Evolutionary conservation across 2,329 filamentous ascomycete genomes (phyloP), one percentile per base, ranked within the genome.

Genomic region (Fusarium camptoceras): DNA sequence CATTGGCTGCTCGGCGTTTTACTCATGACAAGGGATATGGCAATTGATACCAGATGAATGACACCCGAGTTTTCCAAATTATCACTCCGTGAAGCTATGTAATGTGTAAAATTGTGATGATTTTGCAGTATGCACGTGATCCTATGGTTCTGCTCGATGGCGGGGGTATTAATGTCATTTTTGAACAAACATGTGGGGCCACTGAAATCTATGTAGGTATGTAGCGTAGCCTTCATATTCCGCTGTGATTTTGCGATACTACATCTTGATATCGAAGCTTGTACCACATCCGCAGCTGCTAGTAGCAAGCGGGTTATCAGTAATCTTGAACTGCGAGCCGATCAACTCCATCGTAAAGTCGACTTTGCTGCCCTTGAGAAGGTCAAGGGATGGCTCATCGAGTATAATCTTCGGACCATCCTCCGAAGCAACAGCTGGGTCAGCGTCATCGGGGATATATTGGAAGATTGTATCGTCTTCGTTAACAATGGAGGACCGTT

Each of bases 281-380:
- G 95, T 98, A 10, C 96, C 96, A 81, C 96, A 99, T 2, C 96
- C 96, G 83, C 96, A 99, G 79, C 93, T 97, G 81, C 94, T 98
- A 61, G 92, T 94, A 7, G 96, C 96, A 42, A 89, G 85, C 0
- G 96, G 96, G 77, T 98, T 99, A 75, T 97, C 94, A 65, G 94
- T 91, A 76, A 99, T 94, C 85, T 97, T 97, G 81, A 99, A 99
- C 82, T 98, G 94, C 3, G 85, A 87, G 14, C 85, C 85, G 77
- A 98, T 98, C 81, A 99, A 84, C 83, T 98, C 96, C 87, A 92
- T 96, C 0, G 94, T 98, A 77, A 94, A 99, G 78, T 99, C 96
- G 39, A 99, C 91, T 78, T 94, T 98, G 82, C 94, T 98, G 12
- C 95, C 96, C 77, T 94, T 94, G 61, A 99, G 81, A 55, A 99